phyloP scores from a whole-genome alignment of 305 asterid genomes.

The Solanum hybrid region DNA sequence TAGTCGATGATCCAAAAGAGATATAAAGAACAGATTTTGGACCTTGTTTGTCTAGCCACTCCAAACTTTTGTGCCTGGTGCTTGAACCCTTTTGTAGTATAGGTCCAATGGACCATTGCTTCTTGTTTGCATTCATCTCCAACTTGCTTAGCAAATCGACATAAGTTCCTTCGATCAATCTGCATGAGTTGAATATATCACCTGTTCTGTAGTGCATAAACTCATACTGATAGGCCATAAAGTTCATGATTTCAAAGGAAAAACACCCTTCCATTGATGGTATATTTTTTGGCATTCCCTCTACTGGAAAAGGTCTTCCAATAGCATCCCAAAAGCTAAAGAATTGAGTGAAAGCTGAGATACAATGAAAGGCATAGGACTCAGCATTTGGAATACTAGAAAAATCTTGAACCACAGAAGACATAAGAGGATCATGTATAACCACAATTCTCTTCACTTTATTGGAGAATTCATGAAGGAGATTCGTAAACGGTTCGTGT shows the following conservation, averaged over 20 bases:
- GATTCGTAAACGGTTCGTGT: conserved; percentile 5
- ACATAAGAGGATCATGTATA: conserved; percentile 21
- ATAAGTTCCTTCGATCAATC: conserved; percentile 17
- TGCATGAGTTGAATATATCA: conserved; percentile 17
- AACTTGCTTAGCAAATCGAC: conserved; percentile 11
- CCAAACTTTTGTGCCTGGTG: conserved; percentile 15
- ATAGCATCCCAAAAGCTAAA: conserved; percentile 4
- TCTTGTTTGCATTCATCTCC: conserved; percentile 4
- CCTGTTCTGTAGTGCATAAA: conserved; percentile 9
- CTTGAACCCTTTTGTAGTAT: not conserved
- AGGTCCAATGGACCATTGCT: conserved; percentile 26
- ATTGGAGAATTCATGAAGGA: conserved; percentile 8
- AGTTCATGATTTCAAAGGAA: not conserved
- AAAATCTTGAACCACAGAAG: conserved; percentile 18
- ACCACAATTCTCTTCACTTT: conserved; percentile 5
- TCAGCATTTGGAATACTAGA: conserved; percentile 16
- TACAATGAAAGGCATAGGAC: conserved; percentile 18
- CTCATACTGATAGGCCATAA: not conserved
- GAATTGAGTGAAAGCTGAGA: conserved; percentile 11
- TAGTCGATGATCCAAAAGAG: conserved; percentile 23
- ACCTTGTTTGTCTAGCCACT: conserved; percentile 39
- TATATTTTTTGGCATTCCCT: not conserved
- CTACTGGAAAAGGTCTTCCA: conserved; percentile 17
- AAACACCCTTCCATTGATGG: conserved; percentile 9
- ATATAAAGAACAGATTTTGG: conserved; percentile 25